Conservation (phyloP, 495 filamentous ascomycete genomes). For the Penicillium pulvis region DNA sequence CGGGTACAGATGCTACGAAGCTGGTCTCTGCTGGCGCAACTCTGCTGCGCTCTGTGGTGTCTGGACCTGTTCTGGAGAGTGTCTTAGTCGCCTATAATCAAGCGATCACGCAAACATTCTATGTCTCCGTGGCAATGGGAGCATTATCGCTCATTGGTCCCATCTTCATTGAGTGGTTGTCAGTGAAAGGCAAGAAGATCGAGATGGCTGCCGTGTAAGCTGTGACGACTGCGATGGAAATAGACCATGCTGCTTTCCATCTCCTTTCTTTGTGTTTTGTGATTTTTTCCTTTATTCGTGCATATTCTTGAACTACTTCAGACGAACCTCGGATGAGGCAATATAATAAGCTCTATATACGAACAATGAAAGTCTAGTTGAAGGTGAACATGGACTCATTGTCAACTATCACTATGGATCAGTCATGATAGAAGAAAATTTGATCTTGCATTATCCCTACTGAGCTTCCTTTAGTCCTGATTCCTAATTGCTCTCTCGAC, state of each 20-base stretch:
- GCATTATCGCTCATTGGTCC: slow-evolving; percentile 62
- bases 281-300: not conserved
- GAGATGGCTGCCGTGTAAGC: slow-evolving; percentile 53
- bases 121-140: slow-evolving; percentile 66
- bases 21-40: slow-evolving; percentile 70
- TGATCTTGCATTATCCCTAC: too few species aligned
- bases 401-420: too few species aligned
- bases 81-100: slow-evolving; percentile 72
- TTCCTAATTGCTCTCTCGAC: too few species aligned
- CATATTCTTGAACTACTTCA: not conserved
- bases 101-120: slow-evolving; percentile 67
- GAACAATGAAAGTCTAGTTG: too few species aligned
- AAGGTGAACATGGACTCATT: too few species aligned
- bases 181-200: slow-evolving; percentile 82
- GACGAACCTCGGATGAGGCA: not conserved
- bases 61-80: slow-evolving; percentile 44
- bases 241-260: slow-evolving; percentile 2
- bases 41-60: slow-evolving; percentile 54
- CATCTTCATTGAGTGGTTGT: slow-evolving; percentile 71
- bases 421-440: too few species aligned
- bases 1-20: slow-evolving; percentile 47
- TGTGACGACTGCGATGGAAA: slow-evolving; percentile 5
- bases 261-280: not conserved
- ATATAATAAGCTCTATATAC: not conserved
- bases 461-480: too few species aligned